These are phyloP conservation scores for Kingdonia uniflora DNA, from an alignment of 164 flowering plant genomes.

Conservation along the genomic window DNA sequence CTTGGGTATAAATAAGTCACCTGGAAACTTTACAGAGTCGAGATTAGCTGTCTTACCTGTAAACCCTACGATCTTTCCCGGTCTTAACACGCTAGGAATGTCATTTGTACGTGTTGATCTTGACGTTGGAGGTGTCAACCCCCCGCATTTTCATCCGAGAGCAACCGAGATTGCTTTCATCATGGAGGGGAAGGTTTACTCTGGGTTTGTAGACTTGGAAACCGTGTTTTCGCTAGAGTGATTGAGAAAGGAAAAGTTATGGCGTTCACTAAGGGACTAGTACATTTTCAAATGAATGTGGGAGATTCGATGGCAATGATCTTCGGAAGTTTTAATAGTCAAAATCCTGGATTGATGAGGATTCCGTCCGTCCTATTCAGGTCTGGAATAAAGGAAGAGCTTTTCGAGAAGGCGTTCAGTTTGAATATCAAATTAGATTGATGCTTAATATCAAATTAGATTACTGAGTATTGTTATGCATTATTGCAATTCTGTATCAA, in stretches of 20 bases:
- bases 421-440: slow-evolving; percentile 28
- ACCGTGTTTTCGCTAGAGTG: slow-evolving; percentile 40
- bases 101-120: slow-evolving; percentile 62
- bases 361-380: slow-evolving; percentile 54
- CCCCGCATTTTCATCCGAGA: slow-evolving; percentile 63
- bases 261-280: slow-evolving; percentile 57
- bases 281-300: slow-evolving; percentile 70
- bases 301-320: slow-evolving; percentile 43
- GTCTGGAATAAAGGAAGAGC: slow-evolving; percentile 46
- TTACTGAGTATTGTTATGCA: too few species aligned
- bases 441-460: too few species aligned
- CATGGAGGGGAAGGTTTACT: slow-evolving; percentile 43
- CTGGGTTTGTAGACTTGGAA: slow-evolving; percentile 62
- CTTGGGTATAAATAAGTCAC: slow-evolving; percentile 27
- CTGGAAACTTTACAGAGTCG: slow-evolving; percentile 29
- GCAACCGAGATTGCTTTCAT: slow-evolving; percentile 52
- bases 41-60: slow-evolving; percentile 37
- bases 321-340: slow-evolving; percentile 54
- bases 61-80: slow-evolving; percentile 41
- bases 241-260: slow-evolving; percentile 57
- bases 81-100: slow-evolving; percentile 67
- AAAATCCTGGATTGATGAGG: slow-evolving; percentile 53
- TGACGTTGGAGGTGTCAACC: slow-evolving; percentile 39
- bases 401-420: slow-evolving; percentile 64
- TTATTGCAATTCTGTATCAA: too few species aligned